Percentiles rank a stretch among this genome's conserved stretches.
phyloP scores from a whole-genome alignment of 805 yeast species.

The Alloascoidea hylecoeti region DNA sequence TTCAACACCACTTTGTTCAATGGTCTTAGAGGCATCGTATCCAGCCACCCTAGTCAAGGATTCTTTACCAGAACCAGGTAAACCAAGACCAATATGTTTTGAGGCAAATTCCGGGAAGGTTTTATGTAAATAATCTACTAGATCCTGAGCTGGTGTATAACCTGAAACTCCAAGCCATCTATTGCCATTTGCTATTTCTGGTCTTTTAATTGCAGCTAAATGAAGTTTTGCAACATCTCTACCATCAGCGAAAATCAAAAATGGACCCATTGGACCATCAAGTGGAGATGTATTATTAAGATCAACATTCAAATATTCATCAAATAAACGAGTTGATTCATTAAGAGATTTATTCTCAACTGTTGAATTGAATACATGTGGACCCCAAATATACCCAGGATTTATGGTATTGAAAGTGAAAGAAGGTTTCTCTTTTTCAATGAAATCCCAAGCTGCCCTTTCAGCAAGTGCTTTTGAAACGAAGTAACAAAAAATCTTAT shows the following conservation, averaged over 20 bases:
- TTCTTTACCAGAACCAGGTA: background rate
- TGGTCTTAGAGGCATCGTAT: background rate
- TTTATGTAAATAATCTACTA: background rate
- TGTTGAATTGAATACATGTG: conserved; percentile 16
- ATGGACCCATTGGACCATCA: too few species aligned
- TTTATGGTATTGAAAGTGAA: conserved; percentile 19
- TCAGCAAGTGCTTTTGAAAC: conserved; percentile 32
- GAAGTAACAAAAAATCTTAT: conserved; percentile 13
- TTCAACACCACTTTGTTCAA: background rate
- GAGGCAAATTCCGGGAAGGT: background rate
- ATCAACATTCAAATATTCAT: background rate
- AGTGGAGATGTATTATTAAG: background rate
- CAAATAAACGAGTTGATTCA: background rate
- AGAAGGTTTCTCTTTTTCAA: conserved; percentile 16
- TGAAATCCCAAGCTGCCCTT: conserved; percentile 25
- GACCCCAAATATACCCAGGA: conserved; percentile 26
- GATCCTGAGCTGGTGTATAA: background rate
- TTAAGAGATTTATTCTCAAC: background rate
- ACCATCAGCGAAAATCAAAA: background rate
- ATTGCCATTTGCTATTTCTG: background rate
- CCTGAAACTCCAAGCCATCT: background rate
- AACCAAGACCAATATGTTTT: background rate
- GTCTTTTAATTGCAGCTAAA: background rate
- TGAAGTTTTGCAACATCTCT: background rate
- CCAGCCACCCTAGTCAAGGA: background rate